Conservation (phyloP, 2,329 filamentous ascomycete species). For the Aspergillus eucalypticola region DNA sequence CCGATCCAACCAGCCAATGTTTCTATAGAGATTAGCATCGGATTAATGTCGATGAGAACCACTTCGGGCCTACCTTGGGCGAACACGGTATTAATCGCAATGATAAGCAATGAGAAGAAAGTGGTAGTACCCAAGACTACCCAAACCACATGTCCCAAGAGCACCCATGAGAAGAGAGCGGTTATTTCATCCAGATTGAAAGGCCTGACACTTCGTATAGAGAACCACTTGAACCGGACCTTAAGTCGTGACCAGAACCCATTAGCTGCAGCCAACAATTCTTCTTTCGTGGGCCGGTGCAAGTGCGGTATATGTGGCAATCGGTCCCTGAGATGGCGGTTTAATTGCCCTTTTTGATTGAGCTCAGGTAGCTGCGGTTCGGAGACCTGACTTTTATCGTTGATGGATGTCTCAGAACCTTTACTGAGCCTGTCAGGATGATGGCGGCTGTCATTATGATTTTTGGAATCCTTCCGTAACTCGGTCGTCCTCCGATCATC, state of each 20-base stretch:
- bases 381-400: slow-evolving; percentile 24
- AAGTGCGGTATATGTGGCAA: slow-evolving; percentile 72
- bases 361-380: slow-evolving; percentile 23
- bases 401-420: slow-evolving; percentile 9
- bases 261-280: slow-evolving; percentile 84
- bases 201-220: slow-evolving; percentile 87
- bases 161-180: slow-evolving; percentile 91
- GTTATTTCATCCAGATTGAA: slow-evolving; percentile 97
- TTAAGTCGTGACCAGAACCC: slow-evolving; percentile 89
- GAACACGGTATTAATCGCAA: slow-evolving; percentile 92
- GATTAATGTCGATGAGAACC: slow-evolving; percentile 11
- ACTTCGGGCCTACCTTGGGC: slow-evolving; percentile 69
- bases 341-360: slow-evolving; percentile 21
- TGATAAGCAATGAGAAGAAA: slow-evolving; percentile 88
- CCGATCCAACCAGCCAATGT: slow-evolving; percentile 90
- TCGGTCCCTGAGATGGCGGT: slow-evolving; percentile 56
- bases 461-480: slow-evolving; percentile 16
- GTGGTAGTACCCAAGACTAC: slow-evolving; percentile 95
- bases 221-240: slow-evolving; percentile 96
- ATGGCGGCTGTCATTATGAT: slow-evolving; percentile 19
- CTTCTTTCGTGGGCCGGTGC: slow-evolving; percentile 87
- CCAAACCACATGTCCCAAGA: slow-evolving; percentile 92
- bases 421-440: slow-evolving; percentile 3
- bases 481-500: slow-evolving; percentile 20
- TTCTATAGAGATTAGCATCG: slow-evolving; percentile 56